Evolutionary conservation across 2,329 filamentous ascomycete species (phyloP).

Genomic region (Arthrinium phaeospermum): DNA sequence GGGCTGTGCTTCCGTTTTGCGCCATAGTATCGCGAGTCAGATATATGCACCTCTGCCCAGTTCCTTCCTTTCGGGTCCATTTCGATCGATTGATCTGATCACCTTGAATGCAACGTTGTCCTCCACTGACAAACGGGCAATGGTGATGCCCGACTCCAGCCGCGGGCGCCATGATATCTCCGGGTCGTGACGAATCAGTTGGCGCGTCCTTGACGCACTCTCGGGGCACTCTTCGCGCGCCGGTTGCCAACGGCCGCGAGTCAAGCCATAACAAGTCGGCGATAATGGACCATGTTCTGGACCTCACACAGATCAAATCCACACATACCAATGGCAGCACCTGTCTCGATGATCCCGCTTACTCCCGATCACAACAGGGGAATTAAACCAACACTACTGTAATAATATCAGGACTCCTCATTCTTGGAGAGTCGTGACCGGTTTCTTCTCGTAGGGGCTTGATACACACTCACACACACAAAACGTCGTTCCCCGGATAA

Average conservation of each 20-base stretch:
- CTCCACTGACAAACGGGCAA: neutral
- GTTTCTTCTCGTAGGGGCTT: too few species aligned
- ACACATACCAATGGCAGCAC: too few species aligned
- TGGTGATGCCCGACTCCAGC: conserved; percentile 7
- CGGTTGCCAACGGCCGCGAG: conserved; percentile 2
- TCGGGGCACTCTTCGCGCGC: neutral
- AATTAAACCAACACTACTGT: too few species aligned
- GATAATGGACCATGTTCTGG: neutral
- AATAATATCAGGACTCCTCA: too few species aligned
- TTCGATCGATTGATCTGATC: neutral
- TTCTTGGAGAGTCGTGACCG: too few species aligned
- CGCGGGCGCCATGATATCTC: neutral
- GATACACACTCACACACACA: neutral
- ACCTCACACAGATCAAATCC: neutral
- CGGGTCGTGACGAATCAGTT: neutral
- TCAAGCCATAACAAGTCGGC: neutral
- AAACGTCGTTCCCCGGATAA: neutral
- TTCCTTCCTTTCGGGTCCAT: neutral
- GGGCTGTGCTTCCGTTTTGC: neutral
- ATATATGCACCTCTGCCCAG: neutral
- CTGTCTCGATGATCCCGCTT: too few species aligned
- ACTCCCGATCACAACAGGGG: too few species aligned
- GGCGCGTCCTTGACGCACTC: neutral
- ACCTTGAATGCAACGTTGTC: conserved; percentile 9
- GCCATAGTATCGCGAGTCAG: neutral